phyloP scores from a whole-genome alignment of 192 early-diverging fungal species.

The Umbelopsis sp. region DNA sequence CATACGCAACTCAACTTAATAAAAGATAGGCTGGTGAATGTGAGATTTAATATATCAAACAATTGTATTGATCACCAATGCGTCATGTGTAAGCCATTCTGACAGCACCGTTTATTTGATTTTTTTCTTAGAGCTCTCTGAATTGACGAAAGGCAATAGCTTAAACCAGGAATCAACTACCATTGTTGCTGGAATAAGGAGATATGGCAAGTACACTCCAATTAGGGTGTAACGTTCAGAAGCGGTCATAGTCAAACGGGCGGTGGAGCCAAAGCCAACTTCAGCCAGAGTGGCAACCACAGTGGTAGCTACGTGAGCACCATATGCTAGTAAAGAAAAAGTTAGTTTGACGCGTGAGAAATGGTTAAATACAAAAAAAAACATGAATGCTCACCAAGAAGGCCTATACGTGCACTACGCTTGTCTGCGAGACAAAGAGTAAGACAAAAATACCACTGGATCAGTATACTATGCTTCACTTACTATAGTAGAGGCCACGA shows the following conservation, averaged over 20 bases:
- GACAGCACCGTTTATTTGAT: neutral
- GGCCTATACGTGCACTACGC: neutral
- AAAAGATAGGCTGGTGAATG: no score
- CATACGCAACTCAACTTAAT: no score
- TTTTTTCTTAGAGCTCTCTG: neutral
- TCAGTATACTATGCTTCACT: neutral
- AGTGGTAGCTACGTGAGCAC: constrained; percentile 75
- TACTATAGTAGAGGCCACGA: constrained; percentile 56
- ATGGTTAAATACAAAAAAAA: neutral
- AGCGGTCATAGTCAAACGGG: constrained; percentile 39
- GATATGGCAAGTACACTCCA: constrained; percentile 70
- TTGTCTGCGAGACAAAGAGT: neutral
- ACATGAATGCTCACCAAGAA: neutral
- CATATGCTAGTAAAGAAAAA: constrained; percentile 61
- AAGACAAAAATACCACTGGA: neutral
- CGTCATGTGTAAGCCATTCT: no score
- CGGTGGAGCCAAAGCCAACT: constrained; percentile 45
- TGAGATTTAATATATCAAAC: no score
- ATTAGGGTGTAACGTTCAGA: constrained; percentile 43
- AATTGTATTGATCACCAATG: no score
- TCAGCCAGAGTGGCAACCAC: constrained; percentile 59
- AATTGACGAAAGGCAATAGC: neutral
- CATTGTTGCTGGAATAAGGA: constrained; percentile 65
- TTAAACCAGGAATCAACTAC: constrained; percentile 39
- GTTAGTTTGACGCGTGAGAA: constrained; percentile 19